A percentile compares a stretch with the other conserved stretches of the same genome.
Evolutionary conservation across 2,329 filamentous ascomycete genomes (phyloP).

Genomic region (Escovopsis sp.): DNA sequence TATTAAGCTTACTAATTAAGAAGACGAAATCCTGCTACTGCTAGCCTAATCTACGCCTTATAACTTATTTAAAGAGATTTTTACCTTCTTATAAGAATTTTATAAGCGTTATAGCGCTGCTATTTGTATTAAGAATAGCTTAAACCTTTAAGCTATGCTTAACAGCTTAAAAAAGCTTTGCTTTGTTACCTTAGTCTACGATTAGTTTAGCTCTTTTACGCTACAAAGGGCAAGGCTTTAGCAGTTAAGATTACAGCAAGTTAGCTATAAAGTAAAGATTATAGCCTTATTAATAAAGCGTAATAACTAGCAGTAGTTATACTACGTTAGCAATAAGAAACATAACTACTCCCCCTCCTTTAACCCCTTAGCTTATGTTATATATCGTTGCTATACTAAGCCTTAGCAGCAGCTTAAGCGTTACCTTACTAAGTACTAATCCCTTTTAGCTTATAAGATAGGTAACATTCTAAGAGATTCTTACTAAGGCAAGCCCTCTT

Average conservation of each 20-base stretch:
- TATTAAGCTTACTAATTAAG: too few relatives aligned
- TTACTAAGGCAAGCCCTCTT: background rate
- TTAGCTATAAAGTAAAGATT: too few relatives aligned
- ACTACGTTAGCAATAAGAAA: background rate
- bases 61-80: background rate
- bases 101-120: background rate
- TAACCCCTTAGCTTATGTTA: background rate
- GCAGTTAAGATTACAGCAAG: background rate
- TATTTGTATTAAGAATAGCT: background rate
- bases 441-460: background rate
- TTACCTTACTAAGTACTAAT: background rate
- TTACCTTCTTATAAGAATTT: background rate
- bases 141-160: background rate
- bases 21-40: background rate
- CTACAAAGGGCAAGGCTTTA: too few relatives aligned
- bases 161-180: background rate
- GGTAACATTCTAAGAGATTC: background rate
- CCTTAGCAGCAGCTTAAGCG: background rate
- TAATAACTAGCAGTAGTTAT: background rate
- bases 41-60: background rate
- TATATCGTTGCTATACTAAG: background rate
- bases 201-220: too few relatives aligned
- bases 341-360: background rate
- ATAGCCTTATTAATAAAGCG: background rate
- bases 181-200: background rate